These are phyloP conservation scores for Cercospora janseana DNA, from an alignment of 2,329 filamentous ascomycete species.

Conservation along the genomic window DNA sequence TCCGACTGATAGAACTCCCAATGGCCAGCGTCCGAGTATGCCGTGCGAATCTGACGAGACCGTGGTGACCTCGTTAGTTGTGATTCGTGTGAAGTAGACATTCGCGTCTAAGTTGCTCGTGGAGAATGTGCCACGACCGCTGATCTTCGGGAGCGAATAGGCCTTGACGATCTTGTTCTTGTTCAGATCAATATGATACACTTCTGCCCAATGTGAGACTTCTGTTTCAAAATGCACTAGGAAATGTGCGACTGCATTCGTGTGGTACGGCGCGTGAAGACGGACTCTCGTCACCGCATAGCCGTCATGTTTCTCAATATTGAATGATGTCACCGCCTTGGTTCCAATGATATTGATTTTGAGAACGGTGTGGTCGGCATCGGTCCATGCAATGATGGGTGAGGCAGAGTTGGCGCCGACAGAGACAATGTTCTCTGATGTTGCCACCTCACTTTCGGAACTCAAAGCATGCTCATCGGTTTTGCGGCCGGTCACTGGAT, in stretches of 20 bases:
- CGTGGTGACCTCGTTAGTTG: constrained; percentile 68
- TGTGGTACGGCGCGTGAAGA: constrained; percentile 71
- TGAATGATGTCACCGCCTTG: constrained; percentile 46
- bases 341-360: constrained; percentile 67
- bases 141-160: constrained; percentile 72
- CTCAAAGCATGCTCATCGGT: constrained; percentile 68
- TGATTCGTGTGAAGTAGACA: constrained; percentile 84
- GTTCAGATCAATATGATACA: constrained; percentile 78
- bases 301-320: constrained; percentile 40
- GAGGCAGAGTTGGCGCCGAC: constrained; percentile 74
- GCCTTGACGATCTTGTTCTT: constrained; percentile 68
- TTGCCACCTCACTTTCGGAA: constrained; percentile 70
- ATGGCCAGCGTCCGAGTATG: constrained; percentile 71
- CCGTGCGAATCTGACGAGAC: constrained; percentile 74
- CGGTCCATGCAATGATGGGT: constrained; percentile 73
- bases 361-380: constrained; percentile 60
- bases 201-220: constrained; percentile 73
- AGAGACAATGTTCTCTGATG: constrained; percentile 64
- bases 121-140: constrained; percentile 72
- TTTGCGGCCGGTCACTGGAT: constrained; percentile 69
- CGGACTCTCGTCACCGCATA: constrained; percentile 52
- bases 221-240: constrained; percentile 75
- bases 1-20: constrained; percentile 45
- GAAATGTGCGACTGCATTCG: constrained; percentile 75
- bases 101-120: constrained; percentile 74